Evolutionary conservation across 1,139 yeast genomes (phyloP).

Genomic region (Taphrina betulina): DNA sequence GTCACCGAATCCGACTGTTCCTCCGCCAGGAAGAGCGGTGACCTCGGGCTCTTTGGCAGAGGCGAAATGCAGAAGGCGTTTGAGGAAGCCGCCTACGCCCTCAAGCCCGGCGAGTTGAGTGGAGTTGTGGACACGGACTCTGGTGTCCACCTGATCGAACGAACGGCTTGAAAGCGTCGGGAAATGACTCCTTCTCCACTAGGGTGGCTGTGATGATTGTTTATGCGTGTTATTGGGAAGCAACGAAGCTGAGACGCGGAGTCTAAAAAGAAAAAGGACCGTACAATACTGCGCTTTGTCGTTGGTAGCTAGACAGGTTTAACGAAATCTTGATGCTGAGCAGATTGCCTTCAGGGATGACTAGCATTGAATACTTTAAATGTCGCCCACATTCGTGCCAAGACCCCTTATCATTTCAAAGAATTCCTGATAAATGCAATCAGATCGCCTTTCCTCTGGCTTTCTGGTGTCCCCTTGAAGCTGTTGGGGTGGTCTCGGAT

Average conservation of each 20-base stretch:
- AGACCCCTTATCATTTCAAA: too few relatives aligned
- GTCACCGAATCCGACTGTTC: constrained; percentile 83
- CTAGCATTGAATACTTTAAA: too few relatives aligned
- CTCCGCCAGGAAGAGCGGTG: constrained; percentile 85
- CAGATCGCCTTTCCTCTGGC: constrained; percentile 8
- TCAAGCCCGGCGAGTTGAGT: constrained; percentile 81
- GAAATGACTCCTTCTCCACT: too few relatives aligned
- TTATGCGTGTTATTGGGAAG: too few relatives aligned
- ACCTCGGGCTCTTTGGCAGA: constrained; percentile 79
- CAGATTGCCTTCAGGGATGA: too few relatives aligned
- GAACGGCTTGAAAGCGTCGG: constrained; percentile 74
- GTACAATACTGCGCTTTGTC: too few relatives aligned
- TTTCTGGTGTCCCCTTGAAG: constrained; percentile 11
- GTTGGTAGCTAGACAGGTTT: too few relatives aligned
- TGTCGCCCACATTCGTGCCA: too few relatives aligned
- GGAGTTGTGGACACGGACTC: constrained; percentile 84
- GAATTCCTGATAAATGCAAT: constrained; percentile 10
- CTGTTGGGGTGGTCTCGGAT: constrained; percentile 1
- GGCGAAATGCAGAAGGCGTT: constrained; percentile 96
- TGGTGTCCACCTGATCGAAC: constrained; percentile 83
- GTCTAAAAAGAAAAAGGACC: too few relatives aligned
- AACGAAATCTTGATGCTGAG: too few relatives aligned
- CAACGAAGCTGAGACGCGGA: too few relatives aligned
- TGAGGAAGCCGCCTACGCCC: constrained; percentile 79
- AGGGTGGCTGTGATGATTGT: too few relatives aligned